Evolutionary conservation across 1,284 basidiomycete species (phyloP).

Genomic region (Cryptococcus sp.): DNA sequence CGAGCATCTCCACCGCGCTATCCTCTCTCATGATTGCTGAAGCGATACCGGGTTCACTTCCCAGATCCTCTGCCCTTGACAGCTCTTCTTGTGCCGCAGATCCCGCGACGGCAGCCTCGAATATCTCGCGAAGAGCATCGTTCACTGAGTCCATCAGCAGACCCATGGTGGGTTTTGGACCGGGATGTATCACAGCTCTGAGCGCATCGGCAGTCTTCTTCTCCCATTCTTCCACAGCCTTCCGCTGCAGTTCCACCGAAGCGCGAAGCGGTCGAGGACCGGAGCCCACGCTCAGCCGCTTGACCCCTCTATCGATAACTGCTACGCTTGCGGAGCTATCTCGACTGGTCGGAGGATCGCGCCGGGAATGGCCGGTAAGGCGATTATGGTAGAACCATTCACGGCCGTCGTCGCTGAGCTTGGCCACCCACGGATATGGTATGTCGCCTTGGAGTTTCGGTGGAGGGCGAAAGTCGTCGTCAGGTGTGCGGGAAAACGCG

Average conservation of each 20-base stretch:
- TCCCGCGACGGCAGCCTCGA: slow-evolving; percentile 43
- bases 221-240: slow-evolving; percentile 32
- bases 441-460: slow-evolving; percentile 58
- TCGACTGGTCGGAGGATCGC: slow-evolving; percentile 41
- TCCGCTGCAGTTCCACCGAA: slow-evolving; percentile 24
- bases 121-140: slow-evolving; percentile 41
- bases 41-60: slow-evolving; percentile 23
- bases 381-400: slow-evolving; percentile 78
- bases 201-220: slow-evolving; percentile 23
- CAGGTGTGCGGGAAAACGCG: slow-evolving; percentile 1
- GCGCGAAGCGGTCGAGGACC: slow-evolving; percentile 16
- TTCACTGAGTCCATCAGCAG: slow-evolving; percentile 35
- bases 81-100: slow-evolving; percentile 46
- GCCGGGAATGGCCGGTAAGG: slow-evolving; percentile 65
- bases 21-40: slow-evolving; percentile 37
- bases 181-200: slow-evolving; percentile 13
- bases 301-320: slow-evolving; percentile 10
- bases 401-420: slow-evolving; percentile 79
- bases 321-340: slow-evolving; percentile 12
- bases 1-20: slow-evolving; percentile 29
- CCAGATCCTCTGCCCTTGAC: slow-evolving; percentile 32
- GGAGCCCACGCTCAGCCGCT: slow-evolving; percentile 14
- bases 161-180: slow-evolving; percentile 24
- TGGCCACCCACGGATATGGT: slow-evolving; percentile 76
- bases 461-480: slow-evolving; percentile 32